A percentile compares a stretch with the other conserved stretches of the same genome.
Conservation (phyloP, 768 basidiomycete genomes). For the Thelephora ganbajun region DNA sequence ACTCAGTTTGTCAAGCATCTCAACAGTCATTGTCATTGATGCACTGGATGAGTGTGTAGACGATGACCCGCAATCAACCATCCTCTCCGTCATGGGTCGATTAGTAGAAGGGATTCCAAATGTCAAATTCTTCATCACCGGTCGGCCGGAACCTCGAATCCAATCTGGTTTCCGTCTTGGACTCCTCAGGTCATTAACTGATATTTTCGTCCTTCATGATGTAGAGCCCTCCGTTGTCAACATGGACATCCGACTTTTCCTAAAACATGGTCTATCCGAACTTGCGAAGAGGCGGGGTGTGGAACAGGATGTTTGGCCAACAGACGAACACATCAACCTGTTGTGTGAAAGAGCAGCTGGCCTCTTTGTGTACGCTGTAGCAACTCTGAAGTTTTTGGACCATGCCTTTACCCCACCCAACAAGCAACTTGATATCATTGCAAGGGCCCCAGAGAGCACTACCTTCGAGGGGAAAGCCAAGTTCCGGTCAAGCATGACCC, state of each 20-base stretch:
- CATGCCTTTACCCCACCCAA: neutral
- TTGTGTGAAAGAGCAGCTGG: neutral
- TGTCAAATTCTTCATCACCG: conserved; percentile 1
- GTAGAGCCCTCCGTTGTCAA: neutral
- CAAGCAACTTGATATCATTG: neutral
- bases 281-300: neutral
- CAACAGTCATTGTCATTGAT: conserved; percentile 20
- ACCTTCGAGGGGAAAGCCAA: neutral
- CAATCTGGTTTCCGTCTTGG: neutral
- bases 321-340: neutral
- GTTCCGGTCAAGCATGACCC: neutral
- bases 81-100: neutral
- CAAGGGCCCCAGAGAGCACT: neutral
- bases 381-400: neutral
- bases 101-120: neutral
- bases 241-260: neutral
- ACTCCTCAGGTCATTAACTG: neutral
- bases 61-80: neutral
- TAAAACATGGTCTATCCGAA: neutral
- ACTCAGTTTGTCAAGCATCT: neutral
- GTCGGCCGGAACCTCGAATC: neutral
- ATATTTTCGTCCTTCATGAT: neutral
- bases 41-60: conserved; percentile 22
- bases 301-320: neutral
- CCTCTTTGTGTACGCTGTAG: neutral